Percentiles rank a stretch among this genome's conserved stretches.
Conservation (phyloP, 148 eudicot genomes). For the Silene latifolia region DNA sequence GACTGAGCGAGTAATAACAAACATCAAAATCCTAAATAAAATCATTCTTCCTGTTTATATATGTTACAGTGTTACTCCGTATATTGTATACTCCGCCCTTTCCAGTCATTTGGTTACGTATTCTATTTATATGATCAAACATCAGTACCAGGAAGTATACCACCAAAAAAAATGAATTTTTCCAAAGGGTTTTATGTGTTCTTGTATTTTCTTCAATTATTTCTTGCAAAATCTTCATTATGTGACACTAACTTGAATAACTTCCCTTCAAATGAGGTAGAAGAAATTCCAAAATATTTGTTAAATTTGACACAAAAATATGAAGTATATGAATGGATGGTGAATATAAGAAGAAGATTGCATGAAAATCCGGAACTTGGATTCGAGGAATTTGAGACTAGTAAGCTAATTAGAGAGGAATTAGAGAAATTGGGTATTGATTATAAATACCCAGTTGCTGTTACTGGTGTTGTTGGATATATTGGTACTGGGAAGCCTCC, state of each 20-base stretch:
- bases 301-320: constrained; percentile 54
- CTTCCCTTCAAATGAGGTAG: constrained; percentile 28
- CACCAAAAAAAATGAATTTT: constrained; percentile 38
- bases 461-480: constrained; percentile 77
- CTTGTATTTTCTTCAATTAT: constrained; percentile 15
- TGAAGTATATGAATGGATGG: constrained; percentile 85
- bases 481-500: constrained; percentile 82
- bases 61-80: no score
- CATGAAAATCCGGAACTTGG: constrained; percentile 92
- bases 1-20: no score
- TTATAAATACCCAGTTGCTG: constrained; percentile 82
- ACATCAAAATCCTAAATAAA: no score
- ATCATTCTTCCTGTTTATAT: no score
- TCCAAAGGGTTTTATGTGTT: constrained; percentile 27
- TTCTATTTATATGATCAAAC: no score
- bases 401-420: constrained; percentile 62
- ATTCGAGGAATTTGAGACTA: constrained; percentile 92
- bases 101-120: no score
- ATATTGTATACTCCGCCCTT: no score
- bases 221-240: constrained; percentile 20
- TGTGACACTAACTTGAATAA: constrained; percentile 17
- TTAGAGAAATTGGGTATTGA: no score
- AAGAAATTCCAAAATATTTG: constrained; percentile 50
- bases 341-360: constrained; percentile 64
- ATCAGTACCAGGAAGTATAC: no score